Evolutionary conservation across 2,329 filamentous ascomycete species (phyloP).

Genomic region (Cylindrodendrum hubeiense): DNA sequence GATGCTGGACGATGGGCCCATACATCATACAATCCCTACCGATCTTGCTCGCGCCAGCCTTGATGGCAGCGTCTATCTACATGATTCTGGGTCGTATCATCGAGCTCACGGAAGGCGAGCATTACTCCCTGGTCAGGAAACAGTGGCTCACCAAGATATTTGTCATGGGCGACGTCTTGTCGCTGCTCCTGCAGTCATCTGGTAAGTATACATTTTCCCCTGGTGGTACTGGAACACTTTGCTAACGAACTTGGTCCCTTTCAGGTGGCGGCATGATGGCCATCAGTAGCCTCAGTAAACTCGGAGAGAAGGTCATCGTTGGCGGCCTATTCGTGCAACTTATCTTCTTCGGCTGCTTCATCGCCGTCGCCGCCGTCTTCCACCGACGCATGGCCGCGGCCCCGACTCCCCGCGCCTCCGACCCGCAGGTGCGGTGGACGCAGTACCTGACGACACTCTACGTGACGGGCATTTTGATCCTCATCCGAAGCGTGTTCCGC

Average conservation of each 20-base stretch:
- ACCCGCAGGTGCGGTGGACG: slow-evolving; percentile 46
- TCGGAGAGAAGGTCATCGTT: slow-evolving; percentile 62
- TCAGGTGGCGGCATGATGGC: slow-evolving; percentile 44
- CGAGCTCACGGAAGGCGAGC: slow-evolving; percentile 51
- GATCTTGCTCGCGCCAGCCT: slow-evolving; percentile 53
- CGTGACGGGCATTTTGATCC: slow-evolving; percentile 49
- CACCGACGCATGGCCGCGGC: slow-evolving; percentile 48
- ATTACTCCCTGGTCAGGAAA: slow-evolving; percentile 55
- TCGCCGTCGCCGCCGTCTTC: slow-evolving; percentile 59
- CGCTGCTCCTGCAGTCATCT: slow-evolving; percentile 51
- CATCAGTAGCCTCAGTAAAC: slow-evolving; percentile 32
- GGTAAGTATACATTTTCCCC: slow-evolving; percentile 24
- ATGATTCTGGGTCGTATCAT: slow-evolving; percentile 60
- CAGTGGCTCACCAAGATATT: slow-evolving; percentile 64
- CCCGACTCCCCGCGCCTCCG: slow-evolving; percentile 27
- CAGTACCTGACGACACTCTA: slow-evolving; percentile 46
- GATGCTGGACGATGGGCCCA: slow-evolving; percentile 49
- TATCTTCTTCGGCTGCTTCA: slow-evolving; percentile 66
- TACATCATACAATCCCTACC: slow-evolving; percentile 57
- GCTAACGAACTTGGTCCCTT: not conserved
- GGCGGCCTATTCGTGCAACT: slow-evolving; percentile 67
- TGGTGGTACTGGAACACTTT: not conserved
- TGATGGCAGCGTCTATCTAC: slow-evolving; percentile 62
- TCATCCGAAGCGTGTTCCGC: slow-evolving; percentile 56
- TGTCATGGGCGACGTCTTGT: slow-evolving; percentile 63